Evolutionary conservation across 2,329 filamentous ascomycete genomes (phyloP).

Genomic region (Pleoardoris graminearum): DNA sequence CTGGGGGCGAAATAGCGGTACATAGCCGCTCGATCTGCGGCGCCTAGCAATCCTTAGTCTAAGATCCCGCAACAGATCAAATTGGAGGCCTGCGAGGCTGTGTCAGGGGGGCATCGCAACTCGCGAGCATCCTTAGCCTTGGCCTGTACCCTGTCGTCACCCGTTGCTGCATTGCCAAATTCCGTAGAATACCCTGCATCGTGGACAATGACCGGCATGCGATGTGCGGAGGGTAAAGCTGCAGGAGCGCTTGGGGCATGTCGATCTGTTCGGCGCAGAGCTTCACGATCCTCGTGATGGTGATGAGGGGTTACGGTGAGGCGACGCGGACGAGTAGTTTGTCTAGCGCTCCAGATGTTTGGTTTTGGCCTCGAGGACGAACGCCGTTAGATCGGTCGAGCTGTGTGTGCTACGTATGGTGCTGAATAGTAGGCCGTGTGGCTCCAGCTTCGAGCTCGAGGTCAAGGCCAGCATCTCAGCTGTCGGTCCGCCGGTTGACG

Average conservation of each 20-base stretch:
- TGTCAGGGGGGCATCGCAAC: neutral
- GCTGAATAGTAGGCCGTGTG: neutral
- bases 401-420: neutral
- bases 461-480: neutral
- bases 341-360: neutral
- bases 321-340: neutral
- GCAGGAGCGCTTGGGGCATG: neutral
- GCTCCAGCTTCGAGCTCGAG: neutral
- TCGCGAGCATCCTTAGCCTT: neutral
- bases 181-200: neutral
- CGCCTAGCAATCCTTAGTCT: neutral
- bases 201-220: neutral
- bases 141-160: neutral
- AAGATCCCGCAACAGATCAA: neutral
- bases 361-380: neutral
- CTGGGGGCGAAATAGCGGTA: neutral
- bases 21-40: constrained; percentile 4
- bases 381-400: neutral
- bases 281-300: constrained; percentile 24
- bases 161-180: neutral
- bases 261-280: constrained; percentile 4
- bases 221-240: neutral
- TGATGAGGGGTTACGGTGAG: constrained; percentile 21
- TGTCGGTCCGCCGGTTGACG: neutral
- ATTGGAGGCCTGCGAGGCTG: neutral